phyloP scores from a whole-genome alignment of 495 filamentous ascomycete genomes.

The Talaromyces stipitatus region DNA sequence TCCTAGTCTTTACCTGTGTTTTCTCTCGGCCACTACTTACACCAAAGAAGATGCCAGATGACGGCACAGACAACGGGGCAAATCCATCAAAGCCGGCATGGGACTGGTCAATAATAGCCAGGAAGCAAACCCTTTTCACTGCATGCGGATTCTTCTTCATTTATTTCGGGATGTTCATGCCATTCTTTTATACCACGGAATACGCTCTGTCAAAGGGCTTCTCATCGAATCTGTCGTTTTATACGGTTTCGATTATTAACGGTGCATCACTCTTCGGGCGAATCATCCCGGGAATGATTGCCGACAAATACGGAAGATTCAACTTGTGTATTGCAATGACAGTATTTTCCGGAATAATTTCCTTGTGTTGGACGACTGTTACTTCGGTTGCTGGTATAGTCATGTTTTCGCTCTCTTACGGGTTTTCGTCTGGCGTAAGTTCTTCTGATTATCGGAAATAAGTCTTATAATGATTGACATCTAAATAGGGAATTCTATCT shows the following conservation, averaged over 20 bases:
- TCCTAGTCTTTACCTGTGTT: conserved; percentile 45
- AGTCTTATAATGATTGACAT: not conserved
- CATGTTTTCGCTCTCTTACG: conserved; percentile 28
- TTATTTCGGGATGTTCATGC: conserved; percentile 42
- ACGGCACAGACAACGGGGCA: not conserved
- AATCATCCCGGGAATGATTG: conserved; percentile 46
- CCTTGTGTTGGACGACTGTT: conserved; percentile 30
- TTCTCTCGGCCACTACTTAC: conserved; percentile 33
- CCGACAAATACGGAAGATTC: conserved; percentile 63
- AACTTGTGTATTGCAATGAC: conserved; percentile 59
- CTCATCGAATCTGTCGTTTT: conserved; percentile 27
- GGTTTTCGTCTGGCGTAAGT: conserved; percentile 33
- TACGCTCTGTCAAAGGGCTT: conserved; percentile 28
- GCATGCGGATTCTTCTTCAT: conserved; percentile 36
- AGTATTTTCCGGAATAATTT: conserved; percentile 44
- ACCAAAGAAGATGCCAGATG: not conserved
- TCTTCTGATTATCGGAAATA: not conserved
- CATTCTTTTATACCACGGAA: conserved; percentile 35
- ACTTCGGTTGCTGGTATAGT: conserved; percentile 25
- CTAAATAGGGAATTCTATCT: conserved; percentile 26
- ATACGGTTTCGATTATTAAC: conserved; percentile 42
- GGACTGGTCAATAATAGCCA: conserved; percentile 3
- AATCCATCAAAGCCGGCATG: not conserved
- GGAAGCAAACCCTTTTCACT: conserved; percentile 32
- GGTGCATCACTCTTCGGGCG: conserved; percentile 36